These are phyloP conservation scores for Symbiodinium pilosum DNA, from an alignment of 73 alveolate genomes.

Conservation along the genomic window DNA sequence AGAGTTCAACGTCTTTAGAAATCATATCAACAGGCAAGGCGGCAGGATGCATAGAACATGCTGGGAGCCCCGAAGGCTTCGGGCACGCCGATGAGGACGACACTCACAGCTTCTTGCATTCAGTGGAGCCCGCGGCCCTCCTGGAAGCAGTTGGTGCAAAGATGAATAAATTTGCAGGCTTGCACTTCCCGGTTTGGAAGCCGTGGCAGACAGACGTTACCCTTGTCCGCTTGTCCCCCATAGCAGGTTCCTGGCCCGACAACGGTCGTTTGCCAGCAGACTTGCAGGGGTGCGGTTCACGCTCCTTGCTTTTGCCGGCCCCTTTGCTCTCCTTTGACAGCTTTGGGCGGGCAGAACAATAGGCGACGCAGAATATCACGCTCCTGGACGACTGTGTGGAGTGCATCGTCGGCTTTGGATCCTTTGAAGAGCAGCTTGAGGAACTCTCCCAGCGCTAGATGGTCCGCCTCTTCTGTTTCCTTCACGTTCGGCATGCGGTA, in stretches of 20 bases:
- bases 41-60: not conserved
- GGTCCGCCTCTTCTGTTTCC: conserved; percentile 23
- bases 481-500: not conserved
- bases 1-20: not conserved
- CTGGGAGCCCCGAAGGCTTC: not conserved
- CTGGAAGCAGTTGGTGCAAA: not conserved
- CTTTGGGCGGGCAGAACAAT: not conserved
- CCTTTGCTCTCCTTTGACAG: too few relatives aligned
- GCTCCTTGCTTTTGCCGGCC: not conserved
- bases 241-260: not conserved
- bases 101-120: not conserved
- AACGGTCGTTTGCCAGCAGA: not conserved
- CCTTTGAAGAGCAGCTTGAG: not conserved
- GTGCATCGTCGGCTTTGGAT: not conserved
- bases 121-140: not conserved
- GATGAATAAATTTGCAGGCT: not conserved
- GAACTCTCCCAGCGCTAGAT: not conserved
- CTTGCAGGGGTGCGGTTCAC: not conserved
- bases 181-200: not conserved
- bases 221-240: not conserved
- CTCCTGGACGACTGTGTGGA: not conserved
- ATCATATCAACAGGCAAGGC: not conserved
- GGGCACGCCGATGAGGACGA: not conserved
- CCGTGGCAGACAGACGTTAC: not conserved
- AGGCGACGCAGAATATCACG: not conserved